These are phyloP conservation scores for Chloromonas sp. DNA, from an alignment of 163 green algal genomes.

Conservation along the genomic window DNA sequence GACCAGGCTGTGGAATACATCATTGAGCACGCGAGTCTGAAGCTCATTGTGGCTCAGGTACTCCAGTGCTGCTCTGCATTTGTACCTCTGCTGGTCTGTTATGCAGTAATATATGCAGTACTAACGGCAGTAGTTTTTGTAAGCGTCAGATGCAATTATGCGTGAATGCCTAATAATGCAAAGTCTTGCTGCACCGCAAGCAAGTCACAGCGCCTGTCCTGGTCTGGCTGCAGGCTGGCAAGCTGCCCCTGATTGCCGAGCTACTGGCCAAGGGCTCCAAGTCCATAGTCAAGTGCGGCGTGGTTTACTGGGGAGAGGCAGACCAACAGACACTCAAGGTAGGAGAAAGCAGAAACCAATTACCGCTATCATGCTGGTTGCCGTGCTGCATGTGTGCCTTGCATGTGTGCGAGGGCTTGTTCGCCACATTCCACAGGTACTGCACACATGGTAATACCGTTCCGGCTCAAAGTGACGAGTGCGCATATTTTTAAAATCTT, in stretches of 20 bases:
- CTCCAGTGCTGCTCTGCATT: not conserved
- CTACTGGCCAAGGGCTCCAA: conserved; percentile 15
- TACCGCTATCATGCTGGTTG: no score
- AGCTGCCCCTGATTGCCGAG: conserved; percentile 28
- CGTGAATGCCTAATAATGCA: no score
- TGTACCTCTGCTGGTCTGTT: not conserved
- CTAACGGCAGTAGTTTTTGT: not conserved
- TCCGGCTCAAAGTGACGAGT: no score
- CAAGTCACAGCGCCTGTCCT: no score
- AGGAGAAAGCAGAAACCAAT: no score
- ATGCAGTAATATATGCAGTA: not conserved
- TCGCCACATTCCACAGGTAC: no score
- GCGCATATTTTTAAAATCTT: no score
- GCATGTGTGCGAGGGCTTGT: no score
- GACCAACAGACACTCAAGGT: conserved; percentile 21
- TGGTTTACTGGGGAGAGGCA: conserved; percentile 40
- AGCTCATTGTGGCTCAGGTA: conserved; percentile 38
- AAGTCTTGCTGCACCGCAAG: no score
- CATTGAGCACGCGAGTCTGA: conserved; percentile 66
- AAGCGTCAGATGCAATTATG: no score
- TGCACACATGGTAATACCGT: no score
- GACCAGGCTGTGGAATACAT: conserved; percentile 82
- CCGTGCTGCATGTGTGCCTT: no score
- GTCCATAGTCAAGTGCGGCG: conserved; percentile 7
- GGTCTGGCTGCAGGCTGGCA: conserved; percentile 5